Evolutionary conservation across 495 filamentous ascomycete species (phyloP), one percentile per base, ranked within the genome.

Genomic region (Penicillium cosmopolitanum): DNA sequence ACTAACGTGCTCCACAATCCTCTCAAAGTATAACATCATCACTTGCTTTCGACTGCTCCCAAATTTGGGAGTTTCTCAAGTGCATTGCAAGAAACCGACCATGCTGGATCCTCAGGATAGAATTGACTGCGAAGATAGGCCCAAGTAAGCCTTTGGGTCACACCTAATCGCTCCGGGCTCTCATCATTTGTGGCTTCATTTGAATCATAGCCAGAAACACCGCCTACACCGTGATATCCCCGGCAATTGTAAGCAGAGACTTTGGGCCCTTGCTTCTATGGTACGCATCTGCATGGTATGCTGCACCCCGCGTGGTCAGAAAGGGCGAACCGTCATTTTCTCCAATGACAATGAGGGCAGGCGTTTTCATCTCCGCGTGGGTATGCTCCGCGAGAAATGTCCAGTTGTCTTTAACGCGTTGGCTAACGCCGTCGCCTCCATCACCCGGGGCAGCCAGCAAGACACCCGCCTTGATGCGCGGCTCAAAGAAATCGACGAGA

Each of bases 281-380:
- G 59, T 78, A 80, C 25, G 67, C 57, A 54, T 79, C 77, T 11
- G 70, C 72, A 25, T 78, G 74, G 70, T 74, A 80, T 16, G 71
- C 70, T 2, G 73, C 64, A 3, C 77, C 77, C 5, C 74, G 70
- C 2, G 35, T 58, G 0, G 69, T 77, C 16, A 80, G 58, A 50
- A 71, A 62, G 9, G 77, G 66, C 25, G 61, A 67, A 34, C 67
- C 62, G 31, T 80, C 77, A 6, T 68, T 63, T 47, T 77, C 73
- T 8, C 77, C 77, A 13, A 60, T 66, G 4, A 80, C 73, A 1
- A 77, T 55, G 0, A 81, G 67, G 7, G 78, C 56, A 15, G 72
- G 73, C 15, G 71, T 67, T 9, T 44, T 55, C 75, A 80, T 77
- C 7, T 51, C 54, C n/a, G 66, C 64, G 54, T 77, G 77, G 55